Evolutionary conservation across 2,329 filamentous ascomycete genomes (phyloP).

Genomic region (Aspergillus sp.): DNA sequence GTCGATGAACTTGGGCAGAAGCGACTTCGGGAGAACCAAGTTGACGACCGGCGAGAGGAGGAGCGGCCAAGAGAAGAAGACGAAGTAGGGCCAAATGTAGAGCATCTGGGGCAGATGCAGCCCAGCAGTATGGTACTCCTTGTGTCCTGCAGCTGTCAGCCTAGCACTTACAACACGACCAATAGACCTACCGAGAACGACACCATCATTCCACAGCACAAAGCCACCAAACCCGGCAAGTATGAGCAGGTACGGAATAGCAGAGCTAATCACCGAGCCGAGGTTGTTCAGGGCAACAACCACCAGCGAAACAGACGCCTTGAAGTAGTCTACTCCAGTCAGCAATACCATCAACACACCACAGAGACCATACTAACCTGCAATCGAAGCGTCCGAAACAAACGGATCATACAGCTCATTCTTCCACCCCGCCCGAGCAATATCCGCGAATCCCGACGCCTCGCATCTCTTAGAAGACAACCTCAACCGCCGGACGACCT

Average conservation of each 20-base stretch:
- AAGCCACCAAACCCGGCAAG: conserved; percentile 71
- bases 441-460: conserved; percentile 30
- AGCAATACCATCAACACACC: conserved; percentile 16
- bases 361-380: conserved; percentile 43
- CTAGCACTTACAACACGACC: neutral
- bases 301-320: conserved; percentile 63
- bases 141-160: conserved; percentile 67
- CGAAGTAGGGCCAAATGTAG: conserved; percentile 88
- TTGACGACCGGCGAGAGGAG: conserved; percentile 59
- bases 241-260: conserved; percentile 60
- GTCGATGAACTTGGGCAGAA: conserved; percentile 38
- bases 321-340: conserved; percentile 48
- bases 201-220: conserved; percentile 82
- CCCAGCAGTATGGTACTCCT: conserved; percentile 88
- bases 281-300: conserved; percentile 56
- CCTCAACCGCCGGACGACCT: conserved; percentile 41
- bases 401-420: conserved; percentile 54
- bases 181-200: conserved; percentile 73
- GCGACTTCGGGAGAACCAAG: conserved; percentile 33
- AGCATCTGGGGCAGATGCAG: conserved; percentile 90
- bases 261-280: conserved; percentile 39
- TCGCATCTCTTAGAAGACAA: conserved; percentile 29
- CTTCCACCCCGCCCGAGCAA: conserved; percentile 36
- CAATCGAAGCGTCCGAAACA: conserved; percentile 50
- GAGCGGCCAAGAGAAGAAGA: conserved; percentile 86